Evolutionary conservation across 192 early-diverging fungal species (phyloP), one percentile per base, ranked within the genome.

Genomic region (Coemansia brasiliensis): DNA sequence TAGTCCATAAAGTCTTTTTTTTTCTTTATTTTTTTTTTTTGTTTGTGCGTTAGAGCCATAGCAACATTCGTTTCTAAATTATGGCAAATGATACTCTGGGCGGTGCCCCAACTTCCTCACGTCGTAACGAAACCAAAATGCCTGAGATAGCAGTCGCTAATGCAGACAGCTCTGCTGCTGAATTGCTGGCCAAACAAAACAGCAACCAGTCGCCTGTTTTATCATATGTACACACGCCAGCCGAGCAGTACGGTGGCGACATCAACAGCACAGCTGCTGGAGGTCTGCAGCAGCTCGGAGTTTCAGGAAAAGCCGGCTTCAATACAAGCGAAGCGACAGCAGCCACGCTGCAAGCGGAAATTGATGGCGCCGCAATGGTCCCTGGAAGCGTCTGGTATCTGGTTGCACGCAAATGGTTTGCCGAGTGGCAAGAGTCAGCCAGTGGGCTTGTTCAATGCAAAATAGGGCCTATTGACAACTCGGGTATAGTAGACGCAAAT

Each of bases 391-490:
- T 57, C 1, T 85, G 83, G 83, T 84, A 82, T 22, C 43, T 87
- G 22, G 55, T 87, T 7, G 65, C 39, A 26, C 57, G 61, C 44
- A 39, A 51, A 18, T 83, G 86, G 84, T 78, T 52, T 20, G 46
- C 57, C 16, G 35, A 45, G 5, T 84, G 84, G 67, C 56, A 83
- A 52, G 68, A 82, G 29, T 72, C 66, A 53, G 48, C 40, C 5
- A 72, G 65, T 25, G 54, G 63, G 12, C 72, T 63, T 2, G 58
- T 55, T 0, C 55, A 39, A 8, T 50, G 63, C 2, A 32, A 39
- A 18, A 76, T 83, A 41, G 81, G 80, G 0, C 63, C 67, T 0
- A 79, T 85, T n/a, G 75, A 83, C 15, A 83, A 83, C 42, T 54
- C 70, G 10, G 21, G 52, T 16, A 43, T 82, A 24, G 45, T 70